These are phyloP conservation scores for Strobilomyces confusus DNA, from an alignment of 768 basidiomycete species.

Conservation along the genomic window DNA sequence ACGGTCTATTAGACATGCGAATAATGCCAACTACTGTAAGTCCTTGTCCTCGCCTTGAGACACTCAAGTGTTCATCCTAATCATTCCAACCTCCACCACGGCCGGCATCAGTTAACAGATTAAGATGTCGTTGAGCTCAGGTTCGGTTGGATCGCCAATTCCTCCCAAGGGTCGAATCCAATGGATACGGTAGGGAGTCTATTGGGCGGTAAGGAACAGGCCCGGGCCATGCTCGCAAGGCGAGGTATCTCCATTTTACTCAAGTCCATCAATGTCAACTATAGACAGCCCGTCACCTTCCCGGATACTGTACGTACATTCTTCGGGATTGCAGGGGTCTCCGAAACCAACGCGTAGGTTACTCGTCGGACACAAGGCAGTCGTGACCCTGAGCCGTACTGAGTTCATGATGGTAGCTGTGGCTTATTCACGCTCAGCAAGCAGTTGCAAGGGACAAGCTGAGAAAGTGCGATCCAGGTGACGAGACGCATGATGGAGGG, in stretches of 20 bases:
- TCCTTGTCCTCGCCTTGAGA: not conserved
- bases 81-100: not conserved
- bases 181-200: constrained; percentile 60
- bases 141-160: not conserved
- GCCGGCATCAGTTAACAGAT: constrained; percentile 58
- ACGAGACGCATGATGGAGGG: constrained; percentile 40
- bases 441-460: constrained; percentile 59
- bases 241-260: constrained; percentile 70
- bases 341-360: constrained; percentile 36
- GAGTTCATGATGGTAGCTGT: constrained; percentile 50
- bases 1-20: constrained; percentile 56
- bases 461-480: constrained; percentile 60
- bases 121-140: constrained; percentile 24
- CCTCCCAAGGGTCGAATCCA: constrained; percentile 55
- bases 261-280: constrained; percentile 65
- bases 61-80: not conserved
- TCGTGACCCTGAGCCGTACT: constrained; percentile 34
- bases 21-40: constrained; percentile 70
- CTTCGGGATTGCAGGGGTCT: not conserved
- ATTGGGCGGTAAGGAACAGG: constrained; percentile 55
- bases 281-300: constrained; percentile 66
- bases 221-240: constrained; percentile 55
- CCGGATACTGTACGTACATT: constrained; percentile 62
- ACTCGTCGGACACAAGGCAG: constrained; percentile 58
- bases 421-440: constrained; percentile 64